phyloP scores from a whole-genome alignment of 768 basidiomycete species.

The Epithele typhae region DNA sequence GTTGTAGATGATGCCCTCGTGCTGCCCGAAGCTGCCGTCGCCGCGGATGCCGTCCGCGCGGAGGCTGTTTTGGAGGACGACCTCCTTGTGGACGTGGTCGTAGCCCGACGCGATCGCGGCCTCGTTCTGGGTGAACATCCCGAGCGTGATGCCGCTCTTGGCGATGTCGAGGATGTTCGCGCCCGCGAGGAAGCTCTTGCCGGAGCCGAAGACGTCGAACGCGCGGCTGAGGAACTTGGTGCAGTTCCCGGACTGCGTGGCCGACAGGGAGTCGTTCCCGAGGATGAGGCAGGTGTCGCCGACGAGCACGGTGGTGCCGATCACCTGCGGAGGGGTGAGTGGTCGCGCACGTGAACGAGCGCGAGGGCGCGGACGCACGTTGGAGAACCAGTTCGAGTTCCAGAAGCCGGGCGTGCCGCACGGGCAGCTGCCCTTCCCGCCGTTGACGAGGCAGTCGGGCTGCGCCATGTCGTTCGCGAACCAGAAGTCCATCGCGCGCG shows the following conservation, averaged over 20 bases:
- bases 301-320: slow-evolving; percentile 54
- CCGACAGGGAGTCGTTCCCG: slow-evolving; percentile 37
- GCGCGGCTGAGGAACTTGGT: slow-evolving; percentile 46
- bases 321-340: slow-evolving; percentile 36
- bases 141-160: slow-evolving; percentile 52
- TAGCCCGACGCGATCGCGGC: slow-evolving; percentile 27
- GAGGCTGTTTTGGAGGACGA: slow-evolving; percentile 44
- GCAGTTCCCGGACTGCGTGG: slow-evolving; percentile 41
- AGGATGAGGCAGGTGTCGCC: slow-evolving; percentile 56
- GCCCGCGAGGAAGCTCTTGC: slow-evolving; percentile 49
- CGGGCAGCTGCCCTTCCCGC: slow-evolving; percentile 50
- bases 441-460: slow-evolving; percentile 47
- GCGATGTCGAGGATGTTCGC: slow-evolving; percentile 66
- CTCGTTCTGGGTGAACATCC: slow-evolving; percentile 29
- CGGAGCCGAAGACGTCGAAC: slow-evolving; percentile 43
- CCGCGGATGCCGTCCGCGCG: slow-evolving; percentile 56
- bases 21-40: slow-evolving; percentile 45
- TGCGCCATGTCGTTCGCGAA: slow-evolving; percentile 56
- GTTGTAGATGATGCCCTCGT: slow-evolving; percentile 43
- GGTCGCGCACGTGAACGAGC: too few species aligned
- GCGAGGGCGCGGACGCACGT: slow-evolving; percentile 28
- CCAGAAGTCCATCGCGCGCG: slow-evolving; percentile 57
- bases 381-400: slow-evolving; percentile 67
- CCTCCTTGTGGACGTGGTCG: slow-evolving; percentile 44
- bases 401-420: slow-evolving; percentile 50